These are phyloP conservation scores for Russula emetica DNA, from an alignment of 768 basidiomycete species.

Conservation along the genomic window DNA sequence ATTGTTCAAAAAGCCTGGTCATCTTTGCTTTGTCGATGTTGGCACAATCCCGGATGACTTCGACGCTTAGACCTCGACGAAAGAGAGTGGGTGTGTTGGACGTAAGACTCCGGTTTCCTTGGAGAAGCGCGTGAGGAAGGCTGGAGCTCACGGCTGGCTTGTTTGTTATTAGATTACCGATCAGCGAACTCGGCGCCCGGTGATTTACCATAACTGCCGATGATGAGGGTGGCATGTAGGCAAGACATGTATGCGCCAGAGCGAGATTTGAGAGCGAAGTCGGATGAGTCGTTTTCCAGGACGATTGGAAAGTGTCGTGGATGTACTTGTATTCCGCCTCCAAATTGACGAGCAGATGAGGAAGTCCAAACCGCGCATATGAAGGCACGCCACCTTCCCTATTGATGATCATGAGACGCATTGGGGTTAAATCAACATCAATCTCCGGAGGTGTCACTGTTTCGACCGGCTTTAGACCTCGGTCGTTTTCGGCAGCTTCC, in stretches of 20 bases:
- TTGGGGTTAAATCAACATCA: slow-evolving; percentile 81
- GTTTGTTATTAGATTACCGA: slow-evolving; percentile 96
- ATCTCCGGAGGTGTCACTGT: slow-evolving; percentile 35
- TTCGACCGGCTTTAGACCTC: slow-evolving; percentile 36
- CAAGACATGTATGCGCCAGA: slow-evolving; percentile 80
- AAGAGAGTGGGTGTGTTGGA: slow-evolving; percentile 90
- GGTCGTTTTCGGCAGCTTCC: slow-evolving; percentile 49
- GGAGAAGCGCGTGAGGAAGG: slow-evolving; percentile 88
- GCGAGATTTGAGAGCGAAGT: slow-evolving; percentile 82
- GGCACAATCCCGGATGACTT: slow-evolving; percentile 64
- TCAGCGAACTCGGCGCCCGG: slow-evolving; percentile 90
- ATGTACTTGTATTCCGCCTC: slow-evolving; percentile 84
- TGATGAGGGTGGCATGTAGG: slow-evolving; percentile 88
- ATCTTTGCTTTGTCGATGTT: slow-evolving; percentile 74
- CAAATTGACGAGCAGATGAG: slow-evolving; percentile 94
- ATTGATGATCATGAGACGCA: slow-evolving; percentile 97
- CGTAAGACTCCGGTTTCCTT: slow-evolving; percentile 80
- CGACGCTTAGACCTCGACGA: slow-evolving; percentile 82
- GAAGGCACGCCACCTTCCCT: slow-evolving; percentile 96
- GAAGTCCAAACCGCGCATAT: slow-evolving; percentile 90
- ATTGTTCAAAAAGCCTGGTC: slow-evolving; percentile 78
- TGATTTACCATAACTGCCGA: slow-evolving; percentile 98
- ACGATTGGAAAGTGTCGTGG: slow-evolving; percentile 70
- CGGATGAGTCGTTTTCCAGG: slow-evolving; percentile 76
- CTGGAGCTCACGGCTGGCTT: slow-evolving; percentile 95